phyloP scores from a whole-genome alignment of 805 yeast species.

The Saturnispora quitensis region DNA sequence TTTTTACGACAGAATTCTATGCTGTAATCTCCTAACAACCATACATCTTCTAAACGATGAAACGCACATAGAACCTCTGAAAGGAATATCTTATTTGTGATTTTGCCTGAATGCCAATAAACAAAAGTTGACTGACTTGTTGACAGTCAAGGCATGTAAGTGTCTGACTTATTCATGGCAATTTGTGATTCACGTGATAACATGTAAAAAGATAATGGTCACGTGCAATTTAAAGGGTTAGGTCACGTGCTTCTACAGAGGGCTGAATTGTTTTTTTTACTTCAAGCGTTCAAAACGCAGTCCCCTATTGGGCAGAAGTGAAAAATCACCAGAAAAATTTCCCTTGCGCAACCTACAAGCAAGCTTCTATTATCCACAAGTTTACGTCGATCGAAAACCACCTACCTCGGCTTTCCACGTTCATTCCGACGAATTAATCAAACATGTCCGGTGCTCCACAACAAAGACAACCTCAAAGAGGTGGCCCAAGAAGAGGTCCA shows the following conservation, averaged over 20 bases:
- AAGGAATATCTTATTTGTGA: no score
- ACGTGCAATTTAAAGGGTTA: neutral
- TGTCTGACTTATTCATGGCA: no score
- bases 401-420: slow-evolving; percentile 66
- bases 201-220: neutral
- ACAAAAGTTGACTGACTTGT: no score
- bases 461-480: slow-evolving; percentile 30
- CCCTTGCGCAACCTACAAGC: neutral
- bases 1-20: no score
- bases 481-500: slow-evolving; percentile 54
- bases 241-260: neutral
- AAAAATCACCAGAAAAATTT: neutral
- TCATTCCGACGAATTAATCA: slow-evolving; percentile 40
- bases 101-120: no score
- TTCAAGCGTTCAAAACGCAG: neutral
- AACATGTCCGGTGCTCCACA: slow-evolving; percentile 37
- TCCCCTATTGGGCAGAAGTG: neutral
- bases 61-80: no score
- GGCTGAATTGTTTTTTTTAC: neutral
- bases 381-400: slow-evolving; percentile 54
- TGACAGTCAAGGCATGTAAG: no score
- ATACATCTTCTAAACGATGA: no score
- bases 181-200: no score
- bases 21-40: no score
- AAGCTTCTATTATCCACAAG: slow-evolving; percentile 3